Percentiles rank a stretch among this genome's conserved stretches.
phyloP scores from a whole-genome alignment of 306 rosid species.

The Cercis canadensis region DNA sequence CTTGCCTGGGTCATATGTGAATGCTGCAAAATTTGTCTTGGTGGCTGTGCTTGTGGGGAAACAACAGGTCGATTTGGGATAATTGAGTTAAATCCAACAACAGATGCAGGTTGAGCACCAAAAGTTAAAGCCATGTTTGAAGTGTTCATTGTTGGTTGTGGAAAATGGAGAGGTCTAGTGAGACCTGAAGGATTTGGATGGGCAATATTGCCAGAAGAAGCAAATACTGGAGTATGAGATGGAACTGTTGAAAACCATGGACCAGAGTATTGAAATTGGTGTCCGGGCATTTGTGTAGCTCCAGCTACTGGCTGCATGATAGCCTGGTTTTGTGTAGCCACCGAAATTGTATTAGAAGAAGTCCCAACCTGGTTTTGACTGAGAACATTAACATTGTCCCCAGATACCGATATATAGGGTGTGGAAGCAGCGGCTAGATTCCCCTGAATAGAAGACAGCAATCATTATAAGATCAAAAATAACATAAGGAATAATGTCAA shows the following conservation, averaged over 20 bases:
- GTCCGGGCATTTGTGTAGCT: slow-evolving; percentile 50
- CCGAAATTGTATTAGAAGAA: slow-evolving; percentile 42
- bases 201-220: slow-evolving; percentile 45
- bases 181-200: slow-evolving; percentile 54
- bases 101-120: slow-evolving; percentile 58
- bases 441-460: slow-evolving; percentile 58
- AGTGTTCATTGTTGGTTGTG: slow-evolving; percentile 51
- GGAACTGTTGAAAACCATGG: slow-evolving; percentile 63
- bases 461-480: slow-evolving; percentile 29
- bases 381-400: slow-evolving; percentile 41
- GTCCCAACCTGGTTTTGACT: slow-evolving; percentile 46
- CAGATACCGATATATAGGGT: slow-evolving; percentile 51
- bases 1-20: slow-evolving; percentile 52
- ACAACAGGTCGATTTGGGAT: slow-evolving; percentile 52
- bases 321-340: slow-evolving; percentile 48
- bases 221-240: slow-evolving; percentile 46
- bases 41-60: slow-evolving; percentile 50
- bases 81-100: slow-evolving; percentile 50
- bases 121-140: slow-evolving; percentile 53
- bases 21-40: slow-evolving; percentile 53
- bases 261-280: slow-evolving; percentile 59
- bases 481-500: slow-evolving; percentile 18
- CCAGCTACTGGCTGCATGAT: slow-evolving; percentile 49
- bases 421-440: slow-evolving; percentile 63
- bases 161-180: slow-evolving; percentile 50